Base-by-base conservation (phyloP, 306 rosid species). In the Mucuna pruriens region DNA sequence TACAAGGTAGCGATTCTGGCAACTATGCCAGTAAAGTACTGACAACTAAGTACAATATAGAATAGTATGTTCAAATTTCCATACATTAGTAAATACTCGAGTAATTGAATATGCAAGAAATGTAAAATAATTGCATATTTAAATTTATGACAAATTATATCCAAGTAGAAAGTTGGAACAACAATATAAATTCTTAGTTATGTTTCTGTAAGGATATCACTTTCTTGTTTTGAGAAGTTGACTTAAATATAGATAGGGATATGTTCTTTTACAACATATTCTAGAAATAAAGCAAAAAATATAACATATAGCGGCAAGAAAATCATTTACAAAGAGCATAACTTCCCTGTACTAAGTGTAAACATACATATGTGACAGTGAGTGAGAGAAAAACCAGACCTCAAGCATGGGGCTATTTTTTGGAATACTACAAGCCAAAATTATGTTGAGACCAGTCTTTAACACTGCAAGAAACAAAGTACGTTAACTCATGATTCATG, bases 381-480 rank as follows among this genome's bases (percentile, higher is more conserved):
- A 52, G 62, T 44, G 51, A 55, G 51, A 54, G 70, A 71, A 80
- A 45, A 33, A 73, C 5, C 78, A 66, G 23, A 93, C 98, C 98
- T 93, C 97, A 80, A 95, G 65, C 89, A 91, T 77, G 57, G 98
- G 90, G 66, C 72, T 86, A 63, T 88, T 93, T 80, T 93, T 92
- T 0, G 97, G 99, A 62, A 95, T 90, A 80, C 88, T 87, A 87
- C 94, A 93, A 82, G 98, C 94, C 91, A 95, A 79, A 65, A 95
- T 71, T 75, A 95, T 83, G 83, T 85, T 91, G 60, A 90, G 90
- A 73, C 97, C 94, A 15, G 97, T 92, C 91, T 90, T 95, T 40
- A 87, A 86, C 83, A 89, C 98, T 92, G 66, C 0, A 83, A 76
- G 3, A 82, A n/a, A 57, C 16, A 76, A 33, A 16, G 3, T 69